These are phyloP conservation scores for Hygrophoropsis aurantiaca DNA, from an alignment of 768 basidiomycete species.

Conservation along the genomic window DNA sequence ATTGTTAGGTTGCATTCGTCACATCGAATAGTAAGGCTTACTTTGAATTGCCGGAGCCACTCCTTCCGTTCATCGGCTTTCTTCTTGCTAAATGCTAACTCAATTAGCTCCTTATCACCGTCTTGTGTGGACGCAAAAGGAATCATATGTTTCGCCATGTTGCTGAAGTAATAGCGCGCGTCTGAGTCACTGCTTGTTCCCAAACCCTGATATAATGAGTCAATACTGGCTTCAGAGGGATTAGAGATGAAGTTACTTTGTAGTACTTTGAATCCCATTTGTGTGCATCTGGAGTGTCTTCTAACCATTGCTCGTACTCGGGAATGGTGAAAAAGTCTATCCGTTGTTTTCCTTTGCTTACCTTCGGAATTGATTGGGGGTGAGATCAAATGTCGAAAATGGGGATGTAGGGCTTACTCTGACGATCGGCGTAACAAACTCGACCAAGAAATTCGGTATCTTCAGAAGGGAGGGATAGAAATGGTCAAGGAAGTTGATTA, in stretches of 20 bases:
- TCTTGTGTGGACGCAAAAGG: slow-evolving; percentile 80
- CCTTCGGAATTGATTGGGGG: slow-evolving; percentile 38
- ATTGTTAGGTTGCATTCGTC: background rate
- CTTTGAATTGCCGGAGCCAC: slow-evolving; percentile 93
- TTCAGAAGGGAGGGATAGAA: slow-evolving; percentile 94
- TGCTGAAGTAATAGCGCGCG: slow-evolving; percentile 88
- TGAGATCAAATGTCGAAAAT: background rate
- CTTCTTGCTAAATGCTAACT: slow-evolving; percentile 99
- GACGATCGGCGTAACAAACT: slow-evolving; percentile 98
- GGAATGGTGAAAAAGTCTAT: slow-evolving; percentile 96
- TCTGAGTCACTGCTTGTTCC: slow-evolving; percentile 91
- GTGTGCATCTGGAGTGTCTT: slow-evolving; percentile 68
- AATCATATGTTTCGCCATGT: slow-evolving; percentile 93
- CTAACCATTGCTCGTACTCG: slow-evolving; percentile 92
- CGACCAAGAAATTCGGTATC: slow-evolving; percentile 89
- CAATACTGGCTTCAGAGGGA: background rate
- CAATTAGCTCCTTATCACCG: slow-evolving; percentile 86
- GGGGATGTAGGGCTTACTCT: slow-evolving; percentile 52
- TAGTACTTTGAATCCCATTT: slow-evolving; percentile 96
- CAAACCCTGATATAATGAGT: slow-evolving; percentile 67
- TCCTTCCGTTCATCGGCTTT: slow-evolving; percentile 98
- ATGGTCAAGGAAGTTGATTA: slow-evolving; percentile 97
- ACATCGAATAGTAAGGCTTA: slow-evolving; percentile 25
- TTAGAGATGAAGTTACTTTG: slow-evolving; percentile 60
- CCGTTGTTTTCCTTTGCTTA: slow-evolving; percentile 74